A percentile compares a stretch with the other conserved stretches of the same genome.
Conservation (phyloP, 225 moss, liverwort and hornwort genomes). For the Marchantia polymorpha region DNA sequence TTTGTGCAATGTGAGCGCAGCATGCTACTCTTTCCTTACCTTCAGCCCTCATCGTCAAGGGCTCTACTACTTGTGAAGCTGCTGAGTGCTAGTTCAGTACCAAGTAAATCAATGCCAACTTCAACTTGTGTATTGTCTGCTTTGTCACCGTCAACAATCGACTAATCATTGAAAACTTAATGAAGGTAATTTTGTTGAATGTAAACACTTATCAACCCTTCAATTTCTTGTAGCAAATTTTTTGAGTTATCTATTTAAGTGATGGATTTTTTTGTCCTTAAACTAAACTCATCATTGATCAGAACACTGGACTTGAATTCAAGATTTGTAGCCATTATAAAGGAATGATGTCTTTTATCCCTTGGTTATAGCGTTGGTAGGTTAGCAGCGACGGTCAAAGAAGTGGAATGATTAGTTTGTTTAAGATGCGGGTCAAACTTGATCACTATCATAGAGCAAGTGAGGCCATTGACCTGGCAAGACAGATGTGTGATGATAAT, state of each 20-base stretch:
- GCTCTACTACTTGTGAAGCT: too few species aligned
- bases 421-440: not conserved
- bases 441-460: not conserved
- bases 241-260: not conserved
- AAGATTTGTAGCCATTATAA: not conserved
- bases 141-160: constrained; percentile 77
- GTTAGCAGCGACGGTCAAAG: not conserved
- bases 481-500: too few species aligned
- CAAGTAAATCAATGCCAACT: too few species aligned
- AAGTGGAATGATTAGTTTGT: not conserved
- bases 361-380: not conserved
- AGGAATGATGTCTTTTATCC: not conserved
- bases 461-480: not conserved
- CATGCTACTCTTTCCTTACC: too few species aligned
- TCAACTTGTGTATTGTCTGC: too few species aligned
- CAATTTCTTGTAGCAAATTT: not conserved
- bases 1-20: too few species aligned
- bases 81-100: too few species aligned
- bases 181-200: constrained; percentile 61
- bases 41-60: too few species aligned
- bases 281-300: too few species aligned
- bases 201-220: not conserved
- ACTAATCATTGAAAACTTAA: constrained; percentile 83
- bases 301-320: not conserved
- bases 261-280: not conserved